Conservation (phyloP, 164 flowering plant genomes). For the Cinnamomum micranthum region DNA sequence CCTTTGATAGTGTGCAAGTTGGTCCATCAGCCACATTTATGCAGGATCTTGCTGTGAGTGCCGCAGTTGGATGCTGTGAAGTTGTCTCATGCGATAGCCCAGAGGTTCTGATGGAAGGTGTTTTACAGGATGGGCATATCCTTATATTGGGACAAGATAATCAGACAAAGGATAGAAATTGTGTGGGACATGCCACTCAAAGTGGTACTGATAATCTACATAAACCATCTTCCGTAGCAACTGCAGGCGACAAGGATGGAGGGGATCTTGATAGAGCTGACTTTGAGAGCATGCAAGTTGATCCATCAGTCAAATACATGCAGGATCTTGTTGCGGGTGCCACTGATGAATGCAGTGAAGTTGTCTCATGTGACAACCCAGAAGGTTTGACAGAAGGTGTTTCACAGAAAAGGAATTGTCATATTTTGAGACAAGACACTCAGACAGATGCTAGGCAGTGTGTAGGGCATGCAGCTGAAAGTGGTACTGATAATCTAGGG, state of each 20-base stretch:
- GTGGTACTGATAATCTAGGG: constrained; percentile 2
- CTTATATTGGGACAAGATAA: constrained; percentile 11
- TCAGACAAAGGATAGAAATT: constrained; percentile 14
- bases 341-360: constrained; percentile 1
- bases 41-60: constrained; percentile 11
- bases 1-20: constrained; percentile 16
- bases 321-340: constrained; percentile 12
- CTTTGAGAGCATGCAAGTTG: constrained; percentile 19
- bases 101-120: constrained; percentile 9
- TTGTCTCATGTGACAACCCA: constrained; percentile 7
- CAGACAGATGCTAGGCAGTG: constrained; percentile 13
- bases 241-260: no score
- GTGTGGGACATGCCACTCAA: constrained; percentile 9
- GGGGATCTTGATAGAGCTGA: not conserved
- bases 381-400: constrained; percentile 10
- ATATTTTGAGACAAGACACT: constrained; percentile 11
- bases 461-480: constrained; percentile 12
- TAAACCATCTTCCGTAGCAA: no score
- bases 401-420: not conserved
- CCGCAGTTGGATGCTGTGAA: not conserved
- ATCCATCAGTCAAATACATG: constrained; percentile 1
- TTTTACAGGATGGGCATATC: not conserved
- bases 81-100: constrained; percentile 6
- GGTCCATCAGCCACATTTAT: constrained; percentile 8
- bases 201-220: not conserved